phyloP scores from a whole-genome alignment of 2,329 filamentous ascomycete genomes.

The Penicillium sp. region DNA sequence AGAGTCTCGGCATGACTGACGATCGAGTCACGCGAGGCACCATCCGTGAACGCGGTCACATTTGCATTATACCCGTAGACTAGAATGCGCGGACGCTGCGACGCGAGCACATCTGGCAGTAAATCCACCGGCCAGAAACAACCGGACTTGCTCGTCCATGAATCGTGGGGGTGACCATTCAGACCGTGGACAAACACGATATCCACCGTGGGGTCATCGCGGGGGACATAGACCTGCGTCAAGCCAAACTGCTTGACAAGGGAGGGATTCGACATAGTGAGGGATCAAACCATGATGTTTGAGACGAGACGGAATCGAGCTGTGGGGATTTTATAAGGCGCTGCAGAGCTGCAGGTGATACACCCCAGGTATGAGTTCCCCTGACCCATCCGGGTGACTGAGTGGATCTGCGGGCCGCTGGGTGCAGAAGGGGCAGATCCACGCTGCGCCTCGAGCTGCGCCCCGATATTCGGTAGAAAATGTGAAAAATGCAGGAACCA shows the following conservation, averaged over 20 bases:
- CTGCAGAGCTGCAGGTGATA: constrained; percentile 10
- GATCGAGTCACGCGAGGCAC: constrained; percentile 59
- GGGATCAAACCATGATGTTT: not conserved
- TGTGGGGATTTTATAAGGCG: not conserved
- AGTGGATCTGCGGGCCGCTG: no score
- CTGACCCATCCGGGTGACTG: constrained; percentile 15
- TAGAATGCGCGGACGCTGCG: constrained; percentile 57
- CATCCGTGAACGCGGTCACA: constrained; percentile 47
- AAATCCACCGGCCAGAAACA: constrained; percentile 66
- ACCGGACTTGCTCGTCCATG: constrained; percentile 52
- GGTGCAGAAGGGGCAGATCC: no score
- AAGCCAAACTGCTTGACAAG: constrained; percentile 39
- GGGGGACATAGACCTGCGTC: constrained; percentile 38
- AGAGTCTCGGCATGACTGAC: constrained; percentile 67
- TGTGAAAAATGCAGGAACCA: no score
- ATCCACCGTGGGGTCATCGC: constrained; percentile 38
- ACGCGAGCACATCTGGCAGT: constrained; percentile 55
- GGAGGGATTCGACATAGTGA: constrained; percentile 18
- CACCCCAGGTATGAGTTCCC: no score
- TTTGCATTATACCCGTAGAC: constrained; percentile 73
- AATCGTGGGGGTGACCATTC: constrained; percentile 60
- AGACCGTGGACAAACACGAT: constrained; percentile 67
- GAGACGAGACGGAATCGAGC: not conserved
- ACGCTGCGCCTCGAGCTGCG: no score
- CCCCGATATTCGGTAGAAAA: not conserved